phyloP scores from a whole-genome alignment of 2,329 filamentous ascomycete species.

The Nothophoma quercina region DNA sequence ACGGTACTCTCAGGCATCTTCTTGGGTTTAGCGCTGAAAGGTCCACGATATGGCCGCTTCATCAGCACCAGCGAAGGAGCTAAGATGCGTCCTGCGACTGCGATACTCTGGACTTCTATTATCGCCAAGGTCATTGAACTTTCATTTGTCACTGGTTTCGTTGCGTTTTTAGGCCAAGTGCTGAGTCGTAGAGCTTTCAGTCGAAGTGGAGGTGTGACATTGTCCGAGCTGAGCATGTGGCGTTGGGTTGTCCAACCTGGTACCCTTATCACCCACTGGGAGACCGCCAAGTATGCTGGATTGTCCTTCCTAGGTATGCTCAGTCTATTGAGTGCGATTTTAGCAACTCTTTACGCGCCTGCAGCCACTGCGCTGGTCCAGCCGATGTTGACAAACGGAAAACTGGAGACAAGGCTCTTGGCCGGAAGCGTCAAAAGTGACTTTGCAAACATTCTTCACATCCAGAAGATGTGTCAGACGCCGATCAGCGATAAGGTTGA shows the following conservation, averaged over 20 bases:
- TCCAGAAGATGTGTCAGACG: slow-evolving; percentile 65
- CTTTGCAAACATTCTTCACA: slow-evolving; percentile 69
- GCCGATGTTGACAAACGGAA: slow-evolving; percentile 71
- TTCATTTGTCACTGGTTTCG: slow-evolving; percentile 79
- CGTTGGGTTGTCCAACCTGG: slow-evolving; percentile 72
- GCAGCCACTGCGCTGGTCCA: slow-evolving; percentile 78
- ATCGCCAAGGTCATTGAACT: slow-evolving; percentile 80
- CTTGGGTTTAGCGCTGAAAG: slow-evolving; percentile 66
- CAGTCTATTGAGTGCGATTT: slow-evolving; percentile 69
- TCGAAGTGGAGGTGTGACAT: slow-evolving; percentile 68
- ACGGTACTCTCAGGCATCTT: slow-evolving; percentile 72
- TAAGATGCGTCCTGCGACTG: slow-evolving; percentile 66
- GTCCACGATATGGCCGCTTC: slow-evolving; percentile 67
- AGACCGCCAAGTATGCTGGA: slow-evolving; percentile 69
- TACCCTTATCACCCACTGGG: slow-evolving; percentile 73
- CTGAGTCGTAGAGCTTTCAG: slow-evolving; percentile 73
- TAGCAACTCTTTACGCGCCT: slow-evolving; percentile 77
- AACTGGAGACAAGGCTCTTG: slow-evolving; percentile 59
- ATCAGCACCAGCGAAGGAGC: slow-evolving; percentile 61
- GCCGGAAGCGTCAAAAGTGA: slow-evolving; percentile 65
- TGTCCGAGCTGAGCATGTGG: slow-evolving; percentile 81
- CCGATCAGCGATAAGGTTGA: slow-evolving; percentile 61
- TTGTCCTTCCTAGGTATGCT: slow-evolving; percentile 70
- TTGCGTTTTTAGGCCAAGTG: slow-evolving; percentile 77
- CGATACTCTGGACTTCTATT: slow-evolving; percentile 71